Percentiles rank a stretch among this genome's conserved stretches.
These are phyloP conservation scores for Moringa oleifera DNA, from an alignment of 345 rosid species.

Conservation along the genomic window DNA sequence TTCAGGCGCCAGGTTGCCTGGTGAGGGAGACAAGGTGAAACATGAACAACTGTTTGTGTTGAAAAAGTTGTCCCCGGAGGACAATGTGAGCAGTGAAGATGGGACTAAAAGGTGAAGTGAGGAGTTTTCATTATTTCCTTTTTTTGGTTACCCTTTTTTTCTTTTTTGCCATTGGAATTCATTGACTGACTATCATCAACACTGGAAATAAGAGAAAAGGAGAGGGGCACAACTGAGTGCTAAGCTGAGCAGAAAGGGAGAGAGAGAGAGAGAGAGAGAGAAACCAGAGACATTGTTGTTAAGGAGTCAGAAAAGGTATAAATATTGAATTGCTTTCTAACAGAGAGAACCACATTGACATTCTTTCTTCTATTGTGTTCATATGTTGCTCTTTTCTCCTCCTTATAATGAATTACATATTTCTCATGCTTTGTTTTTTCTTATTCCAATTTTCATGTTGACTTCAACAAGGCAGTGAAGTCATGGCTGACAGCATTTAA, in stretches of 20 bases:
- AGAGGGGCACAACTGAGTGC: constrained; percentile 12
- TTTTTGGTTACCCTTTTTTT: no score
- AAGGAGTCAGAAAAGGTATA: constrained; percentile 14
- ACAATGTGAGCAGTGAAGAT: constrained; percentile 10
- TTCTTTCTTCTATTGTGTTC: background rate
- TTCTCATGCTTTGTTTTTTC: no score
- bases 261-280: no score
- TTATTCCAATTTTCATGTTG: no score
- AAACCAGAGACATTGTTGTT: constrained; percentile 4
- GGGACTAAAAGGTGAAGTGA: constrained; percentile 13
- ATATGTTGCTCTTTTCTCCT: background rate
- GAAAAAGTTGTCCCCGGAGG: constrained; percentile 18
- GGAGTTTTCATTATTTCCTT: no score
- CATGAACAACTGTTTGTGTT: constrained; percentile 15
- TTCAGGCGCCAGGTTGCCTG: background rate
- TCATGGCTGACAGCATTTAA: no score
- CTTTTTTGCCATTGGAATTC: no score
- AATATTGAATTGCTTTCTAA: constrained; percentile 17
- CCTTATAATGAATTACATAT: background rate
- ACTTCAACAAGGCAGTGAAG: no score
- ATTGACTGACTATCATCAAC: constrained; percentile 13
- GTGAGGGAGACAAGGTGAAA: constrained; percentile 2
- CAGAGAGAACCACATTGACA: constrained; percentile 4
- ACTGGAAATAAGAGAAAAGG: constrained; percentile 37
- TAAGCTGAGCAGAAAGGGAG: background rate